Conservation (phyloP, 331 rosid species). For the Stylosanthes scabra region DNA sequence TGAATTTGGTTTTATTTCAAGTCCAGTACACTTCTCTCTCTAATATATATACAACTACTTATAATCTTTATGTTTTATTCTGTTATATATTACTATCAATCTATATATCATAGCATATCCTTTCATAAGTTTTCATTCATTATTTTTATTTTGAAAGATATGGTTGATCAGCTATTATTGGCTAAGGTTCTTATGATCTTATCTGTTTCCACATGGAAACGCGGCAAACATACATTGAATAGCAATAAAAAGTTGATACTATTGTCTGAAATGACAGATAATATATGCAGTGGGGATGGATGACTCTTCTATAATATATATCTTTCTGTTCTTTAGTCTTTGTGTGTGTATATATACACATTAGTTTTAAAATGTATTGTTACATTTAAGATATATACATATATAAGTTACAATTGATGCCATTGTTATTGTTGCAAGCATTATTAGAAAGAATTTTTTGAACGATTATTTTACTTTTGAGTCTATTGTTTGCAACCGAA, state of each 20-base stretch:
- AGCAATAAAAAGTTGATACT: background rate
- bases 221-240: conserved; percentile 47
- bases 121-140: background rate
- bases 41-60: background rate
- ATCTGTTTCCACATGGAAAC: conserved; percentile 42
- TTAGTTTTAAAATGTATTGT: too few relatives aligned
- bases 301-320: background rate
- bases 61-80: background rate
- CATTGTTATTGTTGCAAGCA: too few relatives aligned
- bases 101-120: too few relatives aligned
- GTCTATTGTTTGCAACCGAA: too few relatives aligned
- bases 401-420: too few relatives aligned
- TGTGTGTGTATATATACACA: background rate
- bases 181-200: conserved; percentile 45
- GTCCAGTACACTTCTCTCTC: background rate
- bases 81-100: background rate
- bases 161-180: background rate
- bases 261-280: conserved; percentile 24
- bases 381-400: too few relatives aligned
- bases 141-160: background rate
- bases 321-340: background rate
- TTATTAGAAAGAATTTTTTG: too few relatives aligned
- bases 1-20: background rate
- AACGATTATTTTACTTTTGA: too few relatives aligned
- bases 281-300: conserved; percentile 10